Evolutionary conservation across 495 filamentous ascomycete genomes (phyloP).

Genomic region (Poronia punctata): DNA sequence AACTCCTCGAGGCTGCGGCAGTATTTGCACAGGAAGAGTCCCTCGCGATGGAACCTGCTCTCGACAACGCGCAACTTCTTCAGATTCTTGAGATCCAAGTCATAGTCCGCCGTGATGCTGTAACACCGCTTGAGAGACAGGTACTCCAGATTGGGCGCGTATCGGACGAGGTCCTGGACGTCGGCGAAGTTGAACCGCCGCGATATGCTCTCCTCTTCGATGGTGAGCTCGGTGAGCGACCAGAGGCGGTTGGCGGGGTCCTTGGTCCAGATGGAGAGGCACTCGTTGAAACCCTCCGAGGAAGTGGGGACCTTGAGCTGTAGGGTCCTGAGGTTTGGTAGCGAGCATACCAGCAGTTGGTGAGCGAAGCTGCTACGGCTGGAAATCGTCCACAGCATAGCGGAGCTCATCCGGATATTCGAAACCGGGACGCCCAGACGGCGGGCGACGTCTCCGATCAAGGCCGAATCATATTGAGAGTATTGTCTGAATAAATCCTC

Average conservation of each 20-base stretch:
- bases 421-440: constrained; percentile 9
- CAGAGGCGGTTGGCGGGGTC: constrained; percentile 10
- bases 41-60: constrained; percentile 12
- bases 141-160: constrained; percentile 6
- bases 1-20: constrained; percentile 11
- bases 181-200: constrained; percentile 13
- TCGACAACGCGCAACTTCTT: constrained; percentile 10
- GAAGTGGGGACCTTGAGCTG: constrained; percentile 11
- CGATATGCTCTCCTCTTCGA: constrained; percentile 11
- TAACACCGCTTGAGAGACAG: constrained; percentile 12
- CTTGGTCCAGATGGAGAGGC: constrained; percentile 12
- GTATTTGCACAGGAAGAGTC: constrained; percentile 12
- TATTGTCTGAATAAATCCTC: constrained; percentile 11
- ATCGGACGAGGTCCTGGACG: constrained; percentile 12
- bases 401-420: constrained; percentile 11
- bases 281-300: constrained; percentile 11
- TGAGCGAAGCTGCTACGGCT: constrained; percentile 11
- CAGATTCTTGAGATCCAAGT: constrained; percentile 9
- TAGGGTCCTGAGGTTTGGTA: constrained; percentile 7
- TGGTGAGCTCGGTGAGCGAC: constrained; percentile 6
- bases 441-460: constrained; percentile 10
- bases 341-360: constrained; percentile 9
- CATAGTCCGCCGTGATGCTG: constrained; percentile 12
- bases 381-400: constrained; percentile 7
- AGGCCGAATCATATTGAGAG: constrained; percentile 12